Evolutionary conservation across 2,329 filamentous ascomycete genomes (phyloP).

Genomic region (Juglanconis juglandina): DNA sequence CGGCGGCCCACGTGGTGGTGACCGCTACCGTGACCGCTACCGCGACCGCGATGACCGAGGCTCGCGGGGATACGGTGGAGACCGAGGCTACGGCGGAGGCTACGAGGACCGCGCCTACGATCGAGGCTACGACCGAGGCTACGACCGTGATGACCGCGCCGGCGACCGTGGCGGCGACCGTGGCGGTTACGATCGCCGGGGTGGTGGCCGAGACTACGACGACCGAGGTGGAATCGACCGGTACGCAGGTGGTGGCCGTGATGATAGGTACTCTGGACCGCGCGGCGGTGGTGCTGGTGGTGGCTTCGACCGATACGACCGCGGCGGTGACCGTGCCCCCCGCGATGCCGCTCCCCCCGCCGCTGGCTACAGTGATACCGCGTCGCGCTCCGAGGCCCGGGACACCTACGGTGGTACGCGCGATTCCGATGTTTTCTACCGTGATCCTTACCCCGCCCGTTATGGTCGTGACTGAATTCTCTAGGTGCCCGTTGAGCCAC

Average conservation of each 20-base stretch:
- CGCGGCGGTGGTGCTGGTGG: constrained; percentile 12
- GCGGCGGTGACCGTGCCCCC: constrained; percentile 23
- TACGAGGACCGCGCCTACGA: constrained; percentile 25
- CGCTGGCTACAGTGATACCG: constrained; percentile 26
- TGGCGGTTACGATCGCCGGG: constrained; percentile 21
- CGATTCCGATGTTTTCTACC: constrained; percentile 4
- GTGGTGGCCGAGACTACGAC: constrained; percentile 9
- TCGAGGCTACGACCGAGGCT: constrained; percentile 47
- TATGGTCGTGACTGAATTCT: constrained; percentile 18
- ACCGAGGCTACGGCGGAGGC: constrained; percentile 44
- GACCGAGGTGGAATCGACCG: constrained; percentile 33
- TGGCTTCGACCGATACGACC: constrained; percentile 11
- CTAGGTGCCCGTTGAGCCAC: constrained; percentile 18
- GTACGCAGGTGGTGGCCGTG: constrained; percentile 32
- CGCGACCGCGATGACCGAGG: constrained; percentile 22
- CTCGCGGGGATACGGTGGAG: constrained; percentile 25
- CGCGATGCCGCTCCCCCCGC: constrained; percentile 26
- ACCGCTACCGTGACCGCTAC: constrained; percentile 27
- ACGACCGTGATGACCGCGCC: constrained; percentile 36
- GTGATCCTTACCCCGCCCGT: constrained; percentile 1
- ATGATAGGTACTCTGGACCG: constrained; percentile 13
- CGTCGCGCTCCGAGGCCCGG: constrained; percentile 26
- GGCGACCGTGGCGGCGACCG: constrained; percentile 35
- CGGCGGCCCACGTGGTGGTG: constrained; percentile 24
- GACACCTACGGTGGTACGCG: constrained; percentile 28